Percentiles rank a stretch among this genome's conserved stretches.
These are phyloP conservation scores for Emmonsiellopsis sp. DNA, from an alignment of 2,329 filamentous ascomycete species.

Conservation along the genomic window DNA sequence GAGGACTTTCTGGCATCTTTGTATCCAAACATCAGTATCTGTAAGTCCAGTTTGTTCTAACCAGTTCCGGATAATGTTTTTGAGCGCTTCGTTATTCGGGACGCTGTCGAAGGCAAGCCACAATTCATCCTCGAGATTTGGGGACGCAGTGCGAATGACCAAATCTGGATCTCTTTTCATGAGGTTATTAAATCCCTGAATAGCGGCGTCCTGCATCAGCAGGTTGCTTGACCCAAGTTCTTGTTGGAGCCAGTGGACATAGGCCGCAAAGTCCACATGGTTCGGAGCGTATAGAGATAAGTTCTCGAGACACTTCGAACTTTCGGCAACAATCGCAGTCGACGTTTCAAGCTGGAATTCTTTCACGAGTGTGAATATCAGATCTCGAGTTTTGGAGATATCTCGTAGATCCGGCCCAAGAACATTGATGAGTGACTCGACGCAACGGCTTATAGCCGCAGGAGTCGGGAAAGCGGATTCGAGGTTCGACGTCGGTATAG, in stretches of 20 bases:
- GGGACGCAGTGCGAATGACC: slow-evolving; percentile 64
- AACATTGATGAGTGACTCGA: slow-evolving; percentile 95
- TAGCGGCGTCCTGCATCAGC: slow-evolving; percentile 66
- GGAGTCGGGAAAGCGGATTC: slow-evolving; percentile 77
- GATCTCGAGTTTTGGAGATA: slow-evolving; percentile 77
- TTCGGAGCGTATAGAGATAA: slow-evolving; percentile 84
- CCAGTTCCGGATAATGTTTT: slow-evolving; percentile 86
- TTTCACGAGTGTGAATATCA: slow-evolving; percentile 76
- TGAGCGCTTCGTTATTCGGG: slow-evolving; percentile 69
- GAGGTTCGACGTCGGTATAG: slow-evolving; percentile 76
- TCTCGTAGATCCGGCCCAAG: slow-evolving; percentile 92
- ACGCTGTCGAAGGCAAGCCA: slow-evolving; percentile 79
- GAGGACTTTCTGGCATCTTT: slow-evolving; percentile 77
- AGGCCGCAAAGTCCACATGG: slow-evolving; percentile 72
- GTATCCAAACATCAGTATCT: slow-evolving; percentile 77
- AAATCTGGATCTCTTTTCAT: slow-evolving; percentile 88
- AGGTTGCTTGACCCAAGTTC: slow-evolving; percentile 62
- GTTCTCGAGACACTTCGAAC: slow-evolving; percentile 78
- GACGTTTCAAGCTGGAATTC: slow-evolving; percentile 73
- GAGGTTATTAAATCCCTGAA: slow-evolving; percentile 83
- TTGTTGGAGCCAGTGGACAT: slow-evolving; percentile 72
- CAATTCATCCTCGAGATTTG: slow-evolving; percentile 77
- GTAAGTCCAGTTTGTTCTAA: slow-evolving; percentile 75
- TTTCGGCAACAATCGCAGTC: slow-evolving; percentile 61
- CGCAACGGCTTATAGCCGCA: slow-evolving; percentile 73